Evolutionary conservation across 1,284 basidiomycete species (phyloP), one percentile per base, ranked within the genome.

Genomic region (Trichosporon coremiiforme): DNA sequence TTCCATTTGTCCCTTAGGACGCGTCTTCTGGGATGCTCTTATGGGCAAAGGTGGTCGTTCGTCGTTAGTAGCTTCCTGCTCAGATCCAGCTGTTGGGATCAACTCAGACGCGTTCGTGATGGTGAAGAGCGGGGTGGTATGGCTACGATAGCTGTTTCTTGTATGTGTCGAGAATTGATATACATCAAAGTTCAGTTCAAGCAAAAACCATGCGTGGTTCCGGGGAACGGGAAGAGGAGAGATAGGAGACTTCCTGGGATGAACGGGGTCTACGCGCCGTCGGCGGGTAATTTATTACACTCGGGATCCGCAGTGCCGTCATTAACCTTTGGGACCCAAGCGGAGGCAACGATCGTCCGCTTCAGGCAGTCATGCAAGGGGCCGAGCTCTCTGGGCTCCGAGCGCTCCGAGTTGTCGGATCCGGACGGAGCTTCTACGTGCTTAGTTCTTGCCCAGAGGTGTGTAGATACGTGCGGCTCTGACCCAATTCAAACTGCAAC

Each of bases 241-340:
- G 36, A 38, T 38, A 38, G 36, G 17, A 45, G 41, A 45, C 20
- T 20, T 4, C 7, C 7, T 9, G 45, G 17, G 6, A 10, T 35
- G 7, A 10, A 35, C 33, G 47, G 20, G 47, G n/a, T 50, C 13
- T 20, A 25, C n/a, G 20, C 8, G 50, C 57, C 15, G 31, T 31
- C 29, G 29, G 57, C 17, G 57, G 29, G 17, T 33, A 33, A n/a
- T 33, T 62, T 35, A 62, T 62, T 33, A 35, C 29, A 31, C 57
- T 35, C 57, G 57, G 57, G 57, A 62, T 35, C 57, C 33, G 57
- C 31, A 35, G 57, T 62, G 57, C 57, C 57, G 57, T 20, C 31
- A 62, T 33, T n/a, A 20, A 13, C 57, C 8, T 62, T n/a, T 31
- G 5, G 25, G 25, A 25, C 25, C 25, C 25, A 25, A 25, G 25